A percentile compares a stretch with the other conserved stretches of the same genome.
phyloP scores from a whole-genome alignment of 2,329 filamentous ascomycete species.

The Pezicula neosporulosa region DNA sequence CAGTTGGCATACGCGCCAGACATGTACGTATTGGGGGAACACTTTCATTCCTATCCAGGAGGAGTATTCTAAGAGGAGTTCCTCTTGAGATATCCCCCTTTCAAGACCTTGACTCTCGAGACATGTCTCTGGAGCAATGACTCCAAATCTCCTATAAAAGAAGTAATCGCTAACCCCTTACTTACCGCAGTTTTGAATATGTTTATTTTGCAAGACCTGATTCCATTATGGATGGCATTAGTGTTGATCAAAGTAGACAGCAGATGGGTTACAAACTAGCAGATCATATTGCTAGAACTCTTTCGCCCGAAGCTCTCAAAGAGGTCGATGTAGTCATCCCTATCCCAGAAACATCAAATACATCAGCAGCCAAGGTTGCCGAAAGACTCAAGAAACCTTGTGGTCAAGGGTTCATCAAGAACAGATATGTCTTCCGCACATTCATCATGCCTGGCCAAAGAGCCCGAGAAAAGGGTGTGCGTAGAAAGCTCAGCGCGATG shows the following conservation, averaged over 20 bases:
- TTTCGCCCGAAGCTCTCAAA: constrained; percentile 66
- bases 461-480: constrained; percentile 78
- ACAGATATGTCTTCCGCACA: constrained; percentile 83
- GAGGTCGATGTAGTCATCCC: constrained; percentile 85
- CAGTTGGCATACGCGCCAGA: constrained; percentile 74
- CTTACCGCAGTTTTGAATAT: constrained; percentile 59
- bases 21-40: constrained; percentile 35
- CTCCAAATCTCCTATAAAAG: too few species aligned
- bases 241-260: constrained; percentile 77
- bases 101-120: too few species aligned
- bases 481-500: constrained; percentile 86
- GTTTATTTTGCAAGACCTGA: constrained; percentile 87
- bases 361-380: constrained; percentile 74
- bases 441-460: constrained; percentile 86
- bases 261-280: constrained; percentile 85
- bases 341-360: constrained; percentile 80
- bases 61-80: too few species aligned
- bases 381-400: constrained; percentile 72
- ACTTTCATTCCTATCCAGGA: too few species aligned
- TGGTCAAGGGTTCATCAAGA: constrained; percentile 82
- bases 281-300: constrained; percentile 61
- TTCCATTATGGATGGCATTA: constrained; percentile 81
- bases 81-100: too few species aligned
- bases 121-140: too few species aligned
- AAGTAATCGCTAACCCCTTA: too few species aligned